Conservation (phyloP, 257 asterid species). For the Fraxinus pennsylvanica region DNA sequence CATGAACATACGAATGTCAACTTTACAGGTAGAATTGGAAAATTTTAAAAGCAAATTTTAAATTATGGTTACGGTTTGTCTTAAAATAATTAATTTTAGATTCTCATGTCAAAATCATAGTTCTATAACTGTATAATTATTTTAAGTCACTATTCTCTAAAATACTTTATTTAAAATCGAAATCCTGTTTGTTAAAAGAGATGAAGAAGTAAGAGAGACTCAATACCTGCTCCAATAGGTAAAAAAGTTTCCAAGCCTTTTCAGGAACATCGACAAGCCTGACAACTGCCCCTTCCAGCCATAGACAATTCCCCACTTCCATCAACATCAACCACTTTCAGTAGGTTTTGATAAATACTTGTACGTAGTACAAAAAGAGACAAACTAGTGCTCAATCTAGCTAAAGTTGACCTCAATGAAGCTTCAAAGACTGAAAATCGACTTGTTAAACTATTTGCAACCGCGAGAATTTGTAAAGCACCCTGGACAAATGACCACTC, state of each 20-base stretch:
- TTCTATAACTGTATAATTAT: background rate
- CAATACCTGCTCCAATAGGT: slow-evolving; percentile 88
- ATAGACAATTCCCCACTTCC: slow-evolving; percentile 63
- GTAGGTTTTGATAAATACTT: slow-evolving; percentile 58
- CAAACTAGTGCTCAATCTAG: slow-evolving; percentile 85
- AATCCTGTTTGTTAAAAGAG: slow-evolving; percentile 14
- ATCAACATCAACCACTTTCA: slow-evolving; percentile 51
- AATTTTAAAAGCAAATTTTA: background rate
- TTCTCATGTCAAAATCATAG: background rate
- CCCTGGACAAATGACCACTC: slow-evolving; percentile 99
- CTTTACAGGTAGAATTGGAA: background rate
- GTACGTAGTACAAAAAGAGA: slow-evolving; percentile 64
- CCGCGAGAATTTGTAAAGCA: slow-evolving; percentile 91
- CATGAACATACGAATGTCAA: background rate
- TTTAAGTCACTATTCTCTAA: background rate
- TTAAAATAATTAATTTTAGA: background rate
- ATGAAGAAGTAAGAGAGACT: slow-evolving; percentile 4
- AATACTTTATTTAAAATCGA: background rate
- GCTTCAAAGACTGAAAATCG: slow-evolving; percentile 96
- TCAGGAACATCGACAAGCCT: slow-evolving; percentile 81
- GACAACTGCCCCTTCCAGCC: slow-evolving; percentile 87
- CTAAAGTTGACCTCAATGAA: slow-evolving; percentile 85
- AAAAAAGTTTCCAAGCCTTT: slow-evolving; percentile 85
- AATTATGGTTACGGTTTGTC: background rate
- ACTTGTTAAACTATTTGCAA: slow-evolving; percentile 83